A percentile compares a stretch with the other conserved stretches of the same genome.
Conservation (phyloP, 1,139 yeast species). For the Pichia sp. region DNA sequence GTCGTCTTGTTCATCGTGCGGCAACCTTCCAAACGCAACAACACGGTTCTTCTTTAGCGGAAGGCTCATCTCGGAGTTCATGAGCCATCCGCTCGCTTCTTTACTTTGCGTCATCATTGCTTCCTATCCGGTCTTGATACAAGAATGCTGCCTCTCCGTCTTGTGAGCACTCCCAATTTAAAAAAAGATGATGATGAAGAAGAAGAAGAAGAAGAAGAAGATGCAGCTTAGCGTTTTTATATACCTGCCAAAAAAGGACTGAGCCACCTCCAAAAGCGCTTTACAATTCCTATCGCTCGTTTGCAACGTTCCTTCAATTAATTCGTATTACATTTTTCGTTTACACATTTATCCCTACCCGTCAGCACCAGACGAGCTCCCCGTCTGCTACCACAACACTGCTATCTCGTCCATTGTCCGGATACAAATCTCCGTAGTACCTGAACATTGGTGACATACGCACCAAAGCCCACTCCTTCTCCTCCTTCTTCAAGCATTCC, state of each 20-base stretch:
- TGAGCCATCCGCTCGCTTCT: slow-evolving; percentile 1
- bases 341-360: background rate
- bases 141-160: too few species aligned
- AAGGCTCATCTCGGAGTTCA: background rate
- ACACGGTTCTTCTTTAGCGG: slow-evolving; percentile 61
- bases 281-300: background rate
- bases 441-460: slow-evolving; percentile 18
- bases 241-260: background rate
- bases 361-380: background rate
- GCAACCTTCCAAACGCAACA: slow-evolving; percentile 53
- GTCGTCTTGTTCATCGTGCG: slow-evolving; percentile 50
- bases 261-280: slow-evolving; percentile 1
- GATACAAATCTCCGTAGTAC: slow-evolving; percentile 20
- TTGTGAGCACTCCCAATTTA: too few species aligned
- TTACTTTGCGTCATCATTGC: background rate
- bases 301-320: background rate
- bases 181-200: too few species aligned
- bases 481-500: slow-evolving; percentile 4
- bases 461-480: slow-evolving; percentile 3
- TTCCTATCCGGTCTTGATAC: background rate
- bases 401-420: slow-evolving; percentile 18
- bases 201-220: background rate
- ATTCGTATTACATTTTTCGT: too few species aligned
- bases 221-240: background rate
- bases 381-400: background rate